phyloP scores from a whole-genome alignment of 441 rosid species.

The Gossypium schwendimanii region DNA sequence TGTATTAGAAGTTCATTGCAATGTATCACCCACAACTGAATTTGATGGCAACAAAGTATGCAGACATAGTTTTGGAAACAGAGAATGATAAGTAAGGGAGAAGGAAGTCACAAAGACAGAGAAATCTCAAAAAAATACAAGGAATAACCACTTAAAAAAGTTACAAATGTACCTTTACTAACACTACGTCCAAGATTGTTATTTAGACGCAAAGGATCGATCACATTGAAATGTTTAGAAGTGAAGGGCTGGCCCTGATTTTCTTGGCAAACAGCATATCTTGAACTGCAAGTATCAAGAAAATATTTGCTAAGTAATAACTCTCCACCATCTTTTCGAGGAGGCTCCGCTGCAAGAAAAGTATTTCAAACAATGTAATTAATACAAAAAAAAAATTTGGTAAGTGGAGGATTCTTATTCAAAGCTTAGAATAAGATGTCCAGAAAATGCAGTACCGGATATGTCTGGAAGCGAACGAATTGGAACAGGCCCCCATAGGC shows the following conservation, averaged over 20 bases:
- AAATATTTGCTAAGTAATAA: slow-evolving; percentile 52
- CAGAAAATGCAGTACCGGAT: slow-evolving; percentile 47
- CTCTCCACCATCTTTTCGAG: slow-evolving; percentile 4
- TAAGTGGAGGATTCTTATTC: slow-evolving; percentile 5
- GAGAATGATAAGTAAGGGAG: not conserved
- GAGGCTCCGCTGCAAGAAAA: slow-evolving; percentile 9
- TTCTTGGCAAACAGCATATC: slow-evolving; percentile 23
- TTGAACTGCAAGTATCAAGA: slow-evolving; percentile 54
- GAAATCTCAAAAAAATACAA: not conserved
- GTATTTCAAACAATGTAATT: slow-evolving; percentile 14
- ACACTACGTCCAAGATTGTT: slow-evolving; percentile 99
- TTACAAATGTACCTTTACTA: slow-evolving; percentile 58
- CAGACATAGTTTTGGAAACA: not conserved
- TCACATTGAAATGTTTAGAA: too few species aligned
- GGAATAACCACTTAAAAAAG: not conserved
- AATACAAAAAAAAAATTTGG: slow-evolving; percentile 4
- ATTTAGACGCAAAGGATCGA: slow-evolving; percentile 49
- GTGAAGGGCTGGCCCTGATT: too few species aligned
- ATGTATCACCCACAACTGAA: too few species aligned
- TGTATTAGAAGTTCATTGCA: not conserved
- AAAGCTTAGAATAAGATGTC: slow-evolving; percentile 10
- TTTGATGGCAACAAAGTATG: not conserved
- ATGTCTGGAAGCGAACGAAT: slow-evolving; percentile 75
- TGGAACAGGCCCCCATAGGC: slow-evolving; percentile 98
- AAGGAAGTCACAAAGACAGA: not conserved